Base-by-base conservation (phyloP, 148 eudicot species). In the Pouteria glomerata region DNA sequence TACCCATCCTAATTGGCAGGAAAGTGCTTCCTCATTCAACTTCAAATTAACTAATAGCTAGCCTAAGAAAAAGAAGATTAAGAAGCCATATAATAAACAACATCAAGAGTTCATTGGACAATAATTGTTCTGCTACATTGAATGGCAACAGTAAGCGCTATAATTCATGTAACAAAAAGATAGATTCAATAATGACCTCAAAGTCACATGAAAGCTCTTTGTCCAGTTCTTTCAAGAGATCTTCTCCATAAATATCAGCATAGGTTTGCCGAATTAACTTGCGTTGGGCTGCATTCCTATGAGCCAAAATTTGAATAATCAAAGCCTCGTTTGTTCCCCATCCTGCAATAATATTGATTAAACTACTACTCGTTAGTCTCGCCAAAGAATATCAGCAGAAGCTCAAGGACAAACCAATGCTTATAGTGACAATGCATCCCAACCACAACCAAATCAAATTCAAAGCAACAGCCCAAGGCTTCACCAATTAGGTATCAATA, bases 271-370 rank as follows among this genome's bases (percentile, higher is more conserved):
- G 85, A 67, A 94, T 91, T 81, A 74, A 30, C 76, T 83, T 91
- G 57, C 97, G 82, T 45, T 94, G 98, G 16, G 80, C 62, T n/a
- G 88, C 92, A 80, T 89, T 86, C 67, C 98, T 83, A 79, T 94
- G 98, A 39, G 90, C 89, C 74, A 94, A 70, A 60, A 94, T 91
- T 58, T 81, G 50, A 71, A 91, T 91, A 34, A 94, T 86, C 82
- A 86, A 79, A 19, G 47, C 87, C 85, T 94, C 98, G 31, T 94
- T 86, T 24, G 98, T 94, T 74, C 98, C 98, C 98, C 92, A 91
- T 73, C 98, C 98, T 94, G 71, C 81, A 81, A 70, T 68, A 3
- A 15, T 10, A 44, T 57, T 44, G 21, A 24, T 55, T 56, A 51
- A 24, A n/a, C 52, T 18, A 7, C 37, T 39, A 12, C 59, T 0